Conservation (phyloP, 352 stramenopile genomes). For the Lagenidium giganteum region DNA sequence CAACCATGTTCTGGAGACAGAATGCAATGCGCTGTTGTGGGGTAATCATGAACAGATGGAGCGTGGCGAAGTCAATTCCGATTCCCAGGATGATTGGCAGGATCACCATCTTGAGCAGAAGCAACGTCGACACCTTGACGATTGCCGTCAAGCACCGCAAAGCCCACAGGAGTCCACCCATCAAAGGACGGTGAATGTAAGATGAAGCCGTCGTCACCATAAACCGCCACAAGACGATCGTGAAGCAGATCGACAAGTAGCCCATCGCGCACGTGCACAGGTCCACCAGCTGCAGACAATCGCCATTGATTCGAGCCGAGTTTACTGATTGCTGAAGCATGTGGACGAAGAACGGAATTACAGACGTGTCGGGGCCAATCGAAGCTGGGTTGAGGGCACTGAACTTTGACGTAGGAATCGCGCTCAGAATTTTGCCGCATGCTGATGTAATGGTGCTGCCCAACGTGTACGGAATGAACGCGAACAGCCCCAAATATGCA, state of each 20-base stretch:
- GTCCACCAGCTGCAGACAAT: conserved; percentile 83
- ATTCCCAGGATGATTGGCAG: conserved; percentile 93
- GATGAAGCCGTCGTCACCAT: conserved; percentile 81
- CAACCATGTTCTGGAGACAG: conserved; percentile 87
- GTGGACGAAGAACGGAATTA: conserved; percentile 49
- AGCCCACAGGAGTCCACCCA: conserved; percentile 76
- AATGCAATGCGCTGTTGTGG: conserved; percentile 73
- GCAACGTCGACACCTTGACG: conserved; percentile 93
- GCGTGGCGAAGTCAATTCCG: conserved; percentile 91
- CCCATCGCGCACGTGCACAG: conserved; percentile 74
- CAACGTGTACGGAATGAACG: conserved; percentile 94
- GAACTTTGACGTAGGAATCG: too few species aligned
- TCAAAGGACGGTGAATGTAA: conserved; percentile 77
- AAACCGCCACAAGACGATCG: conserved; percentile 80
- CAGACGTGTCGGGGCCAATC: too few species aligned
- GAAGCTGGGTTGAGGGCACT: conserved; percentile 16
- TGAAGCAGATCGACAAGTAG: conserved; percentile 81
- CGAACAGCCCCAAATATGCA: conserved; percentile 95
- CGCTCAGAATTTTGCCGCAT: conserved; percentile 48
- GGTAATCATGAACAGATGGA: conserved; percentile 84
- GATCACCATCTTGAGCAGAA: conserved; percentile 98
- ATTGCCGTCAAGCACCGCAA: conserved; percentile 78
- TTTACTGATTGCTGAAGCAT: conserved; percentile 51
- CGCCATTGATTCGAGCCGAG: conserved; percentile 50
- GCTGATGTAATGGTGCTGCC: conserved; percentile 87